Evolutionary conservation across 306 rosid genomes (phyloP), one percentile per base, ranked within the genome.

Genomic region (Cicer bijugum): DNA sequence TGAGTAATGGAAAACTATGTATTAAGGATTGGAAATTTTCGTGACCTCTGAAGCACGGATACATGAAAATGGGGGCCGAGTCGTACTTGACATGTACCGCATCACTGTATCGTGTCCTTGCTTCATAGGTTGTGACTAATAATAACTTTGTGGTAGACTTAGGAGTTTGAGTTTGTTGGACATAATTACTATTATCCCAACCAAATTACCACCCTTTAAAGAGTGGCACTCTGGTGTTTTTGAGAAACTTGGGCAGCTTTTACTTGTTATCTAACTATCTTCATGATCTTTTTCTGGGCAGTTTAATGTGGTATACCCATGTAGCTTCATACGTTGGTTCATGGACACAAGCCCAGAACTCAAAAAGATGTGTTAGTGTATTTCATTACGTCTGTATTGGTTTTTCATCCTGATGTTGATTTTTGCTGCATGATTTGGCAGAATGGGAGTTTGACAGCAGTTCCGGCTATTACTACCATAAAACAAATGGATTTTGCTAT

Each of bases 401-500:
- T 78, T 38, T 65, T 35, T 72, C 53, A 35, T 52, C 20, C 83
- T 40, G 70, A 77, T 75, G 74, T 86, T 90, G 88, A 87, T 79
- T 70, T 46, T 84, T n/a, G 64, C 83, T 80, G 50, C 40, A 82
- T 82, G 85, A 61, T 79, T 77, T 88, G 86, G 85, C 91, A 94
- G 96, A 85, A 78, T 94, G 97, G 99, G 87, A 87, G 82, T 63
- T 82, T 10, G 94, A 94, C 84, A 88, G 89, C 81, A 48, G 82
- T 76, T 86, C 97, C 7, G 97, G 97, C 65, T 91, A 94, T 84
- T 89, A 88, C 84, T 90, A 84, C 84, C 86, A 90, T 81, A 85
- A 86, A 78, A 86, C 85, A 67, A 94, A 94, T 73, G 97, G 96
- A 46, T 91, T 94, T 81, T 85, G 79, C 80, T 82, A 88, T 69